Evolutionary conservation across 768 basidiomycete species (phyloP).

Genomic region (Pleurotus djamor): DNA sequence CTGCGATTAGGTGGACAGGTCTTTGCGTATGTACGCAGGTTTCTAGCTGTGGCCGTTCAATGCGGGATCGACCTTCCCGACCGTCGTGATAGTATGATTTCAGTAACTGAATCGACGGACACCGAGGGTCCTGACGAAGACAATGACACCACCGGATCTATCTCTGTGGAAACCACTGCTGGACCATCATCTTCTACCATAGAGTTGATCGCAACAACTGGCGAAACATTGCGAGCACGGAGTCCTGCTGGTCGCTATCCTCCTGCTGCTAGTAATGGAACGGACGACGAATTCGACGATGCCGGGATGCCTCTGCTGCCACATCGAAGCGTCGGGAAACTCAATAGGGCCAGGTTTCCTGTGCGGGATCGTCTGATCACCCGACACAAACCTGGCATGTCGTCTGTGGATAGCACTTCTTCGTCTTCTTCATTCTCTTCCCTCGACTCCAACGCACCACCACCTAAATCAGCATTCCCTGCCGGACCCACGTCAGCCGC

Average conservation of each 20-base stretch:
- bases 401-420: constrained; percentile 69
- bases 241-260: constrained; percentile 52
- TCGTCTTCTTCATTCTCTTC: constrained; percentile 73
- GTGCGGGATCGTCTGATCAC: constrained; percentile 27
- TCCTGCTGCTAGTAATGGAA: constrained; percentile 25
- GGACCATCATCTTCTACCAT: constrained; percentile 1
- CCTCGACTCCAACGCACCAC: constrained; percentile 45
- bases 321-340: constrained; percentile 19
- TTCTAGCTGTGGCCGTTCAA: constrained; percentile 74
- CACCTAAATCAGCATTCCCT: constrained; percentile 59
- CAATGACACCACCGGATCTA: constrained; percentile 18
- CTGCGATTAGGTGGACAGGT: constrained; percentile 78
- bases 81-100: constrained; percentile 30
- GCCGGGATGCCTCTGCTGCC: constrained; percentile 32
- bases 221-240: constrained; percentile 39
- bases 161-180: constrained; percentile 10
- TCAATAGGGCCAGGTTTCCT: constrained; percentile 37
- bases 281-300: constrained; percentile 35
- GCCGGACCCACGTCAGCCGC: constrained; percentile 66
- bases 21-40: constrained; percentile 75
- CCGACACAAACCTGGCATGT: constrained; percentile 40
- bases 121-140: constrained; percentile 25
- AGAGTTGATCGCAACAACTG: constrained; percentile 22
- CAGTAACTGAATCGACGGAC: constrained; percentile 24
- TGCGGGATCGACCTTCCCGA: constrained; percentile 72